Percentiles rank a stretch among this genome's conserved stretches.
Conservation (phyloP, 139 green algal genomes). For the Auxenochlorella pyrenoidosa region DNA sequence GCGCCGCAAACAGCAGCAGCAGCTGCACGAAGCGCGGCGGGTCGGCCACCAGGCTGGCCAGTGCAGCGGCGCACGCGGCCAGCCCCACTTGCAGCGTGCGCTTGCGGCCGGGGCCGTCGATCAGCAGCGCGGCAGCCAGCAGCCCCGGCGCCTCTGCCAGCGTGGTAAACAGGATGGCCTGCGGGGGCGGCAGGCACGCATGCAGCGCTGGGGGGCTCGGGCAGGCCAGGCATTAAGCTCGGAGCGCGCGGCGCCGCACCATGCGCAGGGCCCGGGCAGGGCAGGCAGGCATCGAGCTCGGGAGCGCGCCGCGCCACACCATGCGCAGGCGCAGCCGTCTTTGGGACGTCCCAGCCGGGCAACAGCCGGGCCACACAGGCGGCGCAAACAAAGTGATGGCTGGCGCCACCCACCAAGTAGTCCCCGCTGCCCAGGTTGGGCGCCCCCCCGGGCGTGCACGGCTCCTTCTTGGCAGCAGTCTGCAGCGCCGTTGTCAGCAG, state of each 20-base stretch:
- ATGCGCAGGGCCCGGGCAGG: no score
- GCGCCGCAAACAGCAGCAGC: constrained; percentile 66
- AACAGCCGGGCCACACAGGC: no score
- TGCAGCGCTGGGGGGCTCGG: background rate
- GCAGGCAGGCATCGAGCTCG: no score
- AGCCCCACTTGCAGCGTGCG: constrained; percentile 35
- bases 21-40: constrained; percentile 5
- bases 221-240: no score
- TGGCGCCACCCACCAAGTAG: constrained; percentile 41
- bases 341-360: no score
- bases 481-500: constrained; percentile 76
- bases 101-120: constrained; percentile 35
- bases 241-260: no score
- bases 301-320: no score
- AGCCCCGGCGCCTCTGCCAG: constrained; percentile 51
- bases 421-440: constrained; percentile 36
- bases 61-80: background rate
- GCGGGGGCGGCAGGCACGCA: background rate
- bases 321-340: no score
- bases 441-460: constrained; percentile 24
- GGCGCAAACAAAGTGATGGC: no score
- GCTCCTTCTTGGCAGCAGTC: constrained; percentile 27
- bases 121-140: constrained; percentile 32
- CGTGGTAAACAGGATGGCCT: constrained; percentile 58
- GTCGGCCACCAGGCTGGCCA: constrained; percentile 19